Conservation (phyloP, 306 rosid species). For the Betula pendula region DNA sequence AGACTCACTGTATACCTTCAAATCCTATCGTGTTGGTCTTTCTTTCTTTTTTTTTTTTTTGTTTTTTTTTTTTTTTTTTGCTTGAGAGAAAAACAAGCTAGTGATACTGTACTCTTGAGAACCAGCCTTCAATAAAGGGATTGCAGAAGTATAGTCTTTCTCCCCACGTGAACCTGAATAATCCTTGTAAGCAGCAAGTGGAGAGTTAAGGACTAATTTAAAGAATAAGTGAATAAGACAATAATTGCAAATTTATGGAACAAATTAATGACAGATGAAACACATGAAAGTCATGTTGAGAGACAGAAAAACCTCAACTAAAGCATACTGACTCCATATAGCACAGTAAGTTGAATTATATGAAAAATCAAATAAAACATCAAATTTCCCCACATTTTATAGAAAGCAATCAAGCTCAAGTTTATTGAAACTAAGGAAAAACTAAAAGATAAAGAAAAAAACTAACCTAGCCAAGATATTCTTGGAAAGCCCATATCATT, state of each 20-base stretch:
- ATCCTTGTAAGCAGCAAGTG: neutral
- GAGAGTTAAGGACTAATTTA: neutral
- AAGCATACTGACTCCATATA: too few relatives aligned
- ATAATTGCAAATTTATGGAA: conserved; percentile 4
- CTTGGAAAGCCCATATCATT: neutral
- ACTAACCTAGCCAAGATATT: neutral
- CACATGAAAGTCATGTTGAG: neutral
- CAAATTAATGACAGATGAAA: neutral
- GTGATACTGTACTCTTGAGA: conserved; percentile 51
- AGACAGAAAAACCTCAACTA: neutral
- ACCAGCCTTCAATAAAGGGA: conserved; percentile 28
- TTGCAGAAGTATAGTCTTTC: conserved; percentile 18
- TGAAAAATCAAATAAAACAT: too few relatives aligned
- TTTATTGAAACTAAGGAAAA: too few relatives aligned
- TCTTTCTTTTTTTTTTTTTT: neutral
- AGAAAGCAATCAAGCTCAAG: too few relatives aligned
- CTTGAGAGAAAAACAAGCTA: conserved; percentile 27
- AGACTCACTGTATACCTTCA: conserved; percentile 23
- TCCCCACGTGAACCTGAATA: conserved; percentile 27
- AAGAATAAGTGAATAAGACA: neutral
- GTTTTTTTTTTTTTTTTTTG: too few relatives aligned
- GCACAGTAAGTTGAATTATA: too few relatives aligned
- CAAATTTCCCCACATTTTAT: too few relatives aligned
- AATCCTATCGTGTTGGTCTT: conserved; percentile 21
- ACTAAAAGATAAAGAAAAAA: neutral